A percentile compares a stretch with the other conserved stretches of the same genome.
Conservation (phyloP, 2,329 filamentous ascomycete species). For the Penicillium brevicompactum region DNA sequence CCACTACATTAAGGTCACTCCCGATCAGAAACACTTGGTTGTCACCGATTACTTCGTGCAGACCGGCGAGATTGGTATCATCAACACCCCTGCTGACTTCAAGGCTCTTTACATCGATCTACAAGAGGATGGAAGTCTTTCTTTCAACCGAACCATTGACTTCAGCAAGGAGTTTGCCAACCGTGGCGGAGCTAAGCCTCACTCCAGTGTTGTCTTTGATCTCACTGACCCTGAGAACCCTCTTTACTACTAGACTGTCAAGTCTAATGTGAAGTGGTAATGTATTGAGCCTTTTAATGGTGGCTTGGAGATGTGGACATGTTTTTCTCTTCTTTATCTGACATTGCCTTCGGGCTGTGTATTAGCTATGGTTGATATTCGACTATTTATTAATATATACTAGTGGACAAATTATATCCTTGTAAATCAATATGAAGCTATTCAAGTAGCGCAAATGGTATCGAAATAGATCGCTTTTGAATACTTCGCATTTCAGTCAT, state of each 20-base stretch:
- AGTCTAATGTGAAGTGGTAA: not conserved
- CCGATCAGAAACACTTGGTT: conserved; percentile 65
- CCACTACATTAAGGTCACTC: conserved; percentile 66
- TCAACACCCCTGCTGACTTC: conserved; percentile 64
- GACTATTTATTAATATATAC: not conserved
- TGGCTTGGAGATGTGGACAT: not conserved
- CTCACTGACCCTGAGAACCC: conserved; percentile 57
- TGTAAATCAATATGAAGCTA: no score
- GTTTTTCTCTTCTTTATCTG: not conserved
- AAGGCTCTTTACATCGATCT: conserved; percentile 66
- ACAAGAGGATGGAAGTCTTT: conserved; percentile 55
- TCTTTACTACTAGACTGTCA: conserved; percentile 25
- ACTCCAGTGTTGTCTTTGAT: conserved; percentile 60
- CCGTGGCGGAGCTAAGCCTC: conserved; percentile 60
- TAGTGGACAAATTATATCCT: not conserved
- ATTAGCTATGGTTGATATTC: not conserved
- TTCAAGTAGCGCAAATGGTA: no score
- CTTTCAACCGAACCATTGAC: conserved; percentile 63
- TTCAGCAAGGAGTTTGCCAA: conserved; percentile 57
- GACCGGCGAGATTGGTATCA: conserved; percentile 60
- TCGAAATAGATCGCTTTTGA: no score
- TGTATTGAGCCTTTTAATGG: not conserved
- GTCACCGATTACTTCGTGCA: conserved; percentile 70
- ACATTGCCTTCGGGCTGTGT: not conserved
- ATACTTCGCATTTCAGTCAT: no score